Base-by-base conservation (phyloP, 169 alveolate species). In the Eimeria praecox region DNA sequence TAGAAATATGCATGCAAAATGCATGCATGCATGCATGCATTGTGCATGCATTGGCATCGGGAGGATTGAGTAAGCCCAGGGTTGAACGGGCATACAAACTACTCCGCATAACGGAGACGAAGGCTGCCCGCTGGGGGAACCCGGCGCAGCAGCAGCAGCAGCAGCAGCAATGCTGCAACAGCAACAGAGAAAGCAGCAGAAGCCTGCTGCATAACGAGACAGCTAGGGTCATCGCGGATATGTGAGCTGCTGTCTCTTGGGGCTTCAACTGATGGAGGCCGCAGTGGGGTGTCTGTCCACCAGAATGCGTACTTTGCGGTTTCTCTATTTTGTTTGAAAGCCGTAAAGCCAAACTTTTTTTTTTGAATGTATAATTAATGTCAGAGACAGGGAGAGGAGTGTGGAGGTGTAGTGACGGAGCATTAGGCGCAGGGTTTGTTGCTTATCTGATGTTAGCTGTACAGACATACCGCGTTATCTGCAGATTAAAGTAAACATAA, bases 21-120 rank as follows among this genome's bases (percentile, higher is more conserved):
- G 66, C 66, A 56, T 56, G 66, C 66, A 56, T 56, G 66, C 66
- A 56, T 56, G 66, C 66, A 56, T 56, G 66, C 66, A 49, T 49
- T 12, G 12, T 49, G 56, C 56, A 49, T 49, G 56, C 56, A 49
- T 49, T 5, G 12, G 56, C 56, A 56, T 56, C 66, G 24, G 20
- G 24, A 56, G 66, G 66, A 56, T 5, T 14, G 2, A 56, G 66
- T 20, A 8, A 16, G 8, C 24, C 66, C 66, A 8, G 66, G 66
- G 24, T 20, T 5, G 27, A 56, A 27, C 4, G 66, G 66, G 18
- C 27, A 27, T n/a, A n/a, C n/a, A n/a, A n/a, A n/a, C n/a, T n/a
- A 27, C 18, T 33, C 73, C 2, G 40, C 73, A 62, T 33, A 5
- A 62, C n/a, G 66, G 66, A 5, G 66, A 20, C 66, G n/a, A 8